phyloP scores from a whole-genome alignment of 805 yeast genomes.

The Lachancea sp. region DNA sequence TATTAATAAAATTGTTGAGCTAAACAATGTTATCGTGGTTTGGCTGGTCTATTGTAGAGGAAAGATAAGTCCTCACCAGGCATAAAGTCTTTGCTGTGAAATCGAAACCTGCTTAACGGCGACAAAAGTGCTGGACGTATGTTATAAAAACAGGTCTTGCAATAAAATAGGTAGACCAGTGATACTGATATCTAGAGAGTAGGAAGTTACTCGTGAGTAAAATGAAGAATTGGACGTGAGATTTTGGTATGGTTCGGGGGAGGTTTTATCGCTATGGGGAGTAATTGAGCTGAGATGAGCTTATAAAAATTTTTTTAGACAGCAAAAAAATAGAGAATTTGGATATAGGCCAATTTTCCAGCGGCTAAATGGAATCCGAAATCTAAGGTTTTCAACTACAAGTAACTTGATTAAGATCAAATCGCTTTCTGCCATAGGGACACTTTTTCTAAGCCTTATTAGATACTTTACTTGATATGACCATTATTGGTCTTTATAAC shows the following conservation, averaged over 20 bases:
- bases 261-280: too few species aligned
- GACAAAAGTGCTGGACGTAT: slow-evolving; percentile 8
- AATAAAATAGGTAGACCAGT: neutral
- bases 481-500: too few species aligned
- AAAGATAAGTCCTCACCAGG: slow-evolving; percentile 19
- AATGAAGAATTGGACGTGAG: too few species aligned
- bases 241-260: too few species aligned
- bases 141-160: neutral
- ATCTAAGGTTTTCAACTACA: neutral
- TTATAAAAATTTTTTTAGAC: neutral
- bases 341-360: neutral
- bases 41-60: slow-evolving; percentile 20
- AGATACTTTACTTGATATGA: too few species aligned
- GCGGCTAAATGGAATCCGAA: neutral
- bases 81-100: slow-evolving; percentile 12
- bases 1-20: neutral
- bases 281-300: too few species aligned
- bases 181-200: too few species aligned
- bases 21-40: slow-evolving; percentile 19
- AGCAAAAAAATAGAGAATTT: neutral
- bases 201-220: too few species aligned
- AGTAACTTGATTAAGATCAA: neutral
- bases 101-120: slow-evolving; percentile 2
- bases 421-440: neutral
- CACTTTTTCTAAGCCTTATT: too few species aligned